A percentile compares a stretch with the other conserved stretches of the same genome.
phyloP scores from a whole-genome alignment of 1,139 yeast genomes.

The Pichia norvegensis region DNA sequence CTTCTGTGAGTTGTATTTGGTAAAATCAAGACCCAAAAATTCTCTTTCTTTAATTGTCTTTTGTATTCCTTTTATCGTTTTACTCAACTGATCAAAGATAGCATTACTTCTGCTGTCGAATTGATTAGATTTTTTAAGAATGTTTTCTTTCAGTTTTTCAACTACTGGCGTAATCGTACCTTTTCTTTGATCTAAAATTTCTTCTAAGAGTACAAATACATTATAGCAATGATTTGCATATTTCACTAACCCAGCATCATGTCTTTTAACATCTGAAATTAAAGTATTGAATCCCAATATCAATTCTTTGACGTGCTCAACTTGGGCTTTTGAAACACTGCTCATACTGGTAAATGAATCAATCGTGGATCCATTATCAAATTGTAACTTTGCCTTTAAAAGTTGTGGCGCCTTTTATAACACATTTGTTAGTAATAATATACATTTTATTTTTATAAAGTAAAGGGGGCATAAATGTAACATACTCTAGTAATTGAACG shows the following conservation, averaged over 20 bases:
- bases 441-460: not conserved
- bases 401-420: slow-evolving; percentile 15
- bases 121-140: slow-evolving; percentile 10
- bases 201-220: slow-evolving; percentile 11
- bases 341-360: slow-evolving; percentile 31
- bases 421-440: not conserved
- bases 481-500: slow-evolving; percentile 21
- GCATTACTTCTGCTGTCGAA: slow-evolving; percentile 15
- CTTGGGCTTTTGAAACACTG: slow-evolving; percentile 5
- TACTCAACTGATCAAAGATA: slow-evolving; percentile 12
- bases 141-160: slow-evolving; percentile 11
- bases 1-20: slow-evolving; percentile 22
- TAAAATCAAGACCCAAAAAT: slow-evolving; percentile 33
- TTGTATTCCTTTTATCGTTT: slow-evolving; percentile 24
- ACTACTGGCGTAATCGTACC: slow-evolving; percentile 2
- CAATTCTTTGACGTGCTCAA: slow-evolving; percentile 16
- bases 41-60: slow-evolving; percentile 30
- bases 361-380: slow-evolving; percentile 2
- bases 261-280: slow-evolving; percentile 19
- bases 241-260: slow-evolving; percentile 13
- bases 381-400: not conserved
- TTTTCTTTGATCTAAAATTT: slow-evolving; percentile 3
- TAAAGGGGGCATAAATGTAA: not conserved
- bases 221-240: slow-evolving; percentile 14
- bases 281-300: slow-evolving; percentile 16